phyloP scores from a whole-genome alignment of 441 rosid species.

The Jatropha multifida region DNA sequence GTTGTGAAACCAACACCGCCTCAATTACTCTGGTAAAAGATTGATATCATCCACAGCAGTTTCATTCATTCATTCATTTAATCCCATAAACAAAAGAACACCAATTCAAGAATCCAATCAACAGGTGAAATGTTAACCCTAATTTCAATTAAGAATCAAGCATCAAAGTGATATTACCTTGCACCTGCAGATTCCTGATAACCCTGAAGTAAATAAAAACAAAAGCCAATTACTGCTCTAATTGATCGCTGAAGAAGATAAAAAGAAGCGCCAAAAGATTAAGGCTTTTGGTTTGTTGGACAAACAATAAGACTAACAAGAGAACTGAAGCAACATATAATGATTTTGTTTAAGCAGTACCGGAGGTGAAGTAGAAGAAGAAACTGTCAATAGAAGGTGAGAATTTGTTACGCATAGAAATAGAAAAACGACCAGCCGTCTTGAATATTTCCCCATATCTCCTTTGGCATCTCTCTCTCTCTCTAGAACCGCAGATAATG shows the following conservation, averaged over 20 bases:
- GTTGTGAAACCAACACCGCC: neutral
- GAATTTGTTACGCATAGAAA: constrained; percentile 23
- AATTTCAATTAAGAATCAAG: neutral
- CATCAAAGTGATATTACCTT: constrained; percentile 31
- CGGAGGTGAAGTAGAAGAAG: constrained; percentile 29
- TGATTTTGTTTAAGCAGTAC: neutral
- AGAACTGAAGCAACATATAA: neutral
- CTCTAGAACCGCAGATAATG: neutral
- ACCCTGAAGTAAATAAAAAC: constrained; percentile 35
- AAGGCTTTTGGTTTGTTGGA: neutral
- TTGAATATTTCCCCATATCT: constrained; percentile 24
- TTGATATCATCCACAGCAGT: neutral
- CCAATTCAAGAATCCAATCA: constrained; percentile 13
- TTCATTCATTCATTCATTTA: neutral
- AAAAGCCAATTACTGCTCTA: neutral
- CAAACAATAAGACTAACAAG: neutral
- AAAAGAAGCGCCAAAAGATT: neutral
- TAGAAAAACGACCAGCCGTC: constrained; percentile 20
- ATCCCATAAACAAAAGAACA: constrained; percentile 1
- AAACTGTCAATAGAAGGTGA: constrained; percentile 11
- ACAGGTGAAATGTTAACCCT: neutral
- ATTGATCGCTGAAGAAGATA: neutral
- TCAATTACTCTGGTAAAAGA: neutral
- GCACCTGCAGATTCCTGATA: constrained; percentile 31
- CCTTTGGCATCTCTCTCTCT: constrained; percentile 12